A percentile compares a stretch with the other conserved stretches of the same genome.
phyloP scores from a whole-genome alignment of 768 basidiomycete genomes.

The Lactifluus subvellereus region DNA sequence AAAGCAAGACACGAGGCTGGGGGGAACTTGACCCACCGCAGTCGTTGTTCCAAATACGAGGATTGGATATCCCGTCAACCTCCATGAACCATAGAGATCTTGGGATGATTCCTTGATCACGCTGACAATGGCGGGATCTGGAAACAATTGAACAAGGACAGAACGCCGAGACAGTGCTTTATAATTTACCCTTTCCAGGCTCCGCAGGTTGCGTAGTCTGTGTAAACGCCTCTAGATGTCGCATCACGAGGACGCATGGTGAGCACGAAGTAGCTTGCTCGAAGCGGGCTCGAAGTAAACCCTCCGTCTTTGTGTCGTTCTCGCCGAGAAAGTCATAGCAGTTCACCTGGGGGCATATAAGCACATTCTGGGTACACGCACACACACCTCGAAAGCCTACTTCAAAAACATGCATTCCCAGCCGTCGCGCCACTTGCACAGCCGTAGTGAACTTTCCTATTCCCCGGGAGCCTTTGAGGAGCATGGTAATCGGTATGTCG shows the following conservation, averaged over 20 bases:
- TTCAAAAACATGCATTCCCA: conserved; percentile 79
- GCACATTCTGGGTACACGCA: conserved; percentile 3
- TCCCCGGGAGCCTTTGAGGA: conserved; percentile 76
- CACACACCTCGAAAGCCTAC: conserved; percentile 34
- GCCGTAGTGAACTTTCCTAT: conserved; percentile 73
- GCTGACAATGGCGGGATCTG: conserved; percentile 56
- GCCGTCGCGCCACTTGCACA: conserved; percentile 45
- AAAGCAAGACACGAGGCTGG: conserved; percentile 61
- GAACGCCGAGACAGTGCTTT: neutral
- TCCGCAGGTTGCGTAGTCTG: conserved; percentile 61
- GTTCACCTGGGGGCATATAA: conserved; percentile 52
- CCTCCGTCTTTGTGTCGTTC: conserved; percentile 68
- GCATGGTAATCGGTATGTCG: conserved; percentile 59
- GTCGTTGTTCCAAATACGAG: conserved; percentile 70
- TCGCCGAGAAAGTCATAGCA: conserved; percentile 83
- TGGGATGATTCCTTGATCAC: conserved; percentile 59
- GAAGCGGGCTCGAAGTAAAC: conserved; percentile 60
- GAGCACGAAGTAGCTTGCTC: conserved; percentile 73
- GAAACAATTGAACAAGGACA: neutral
- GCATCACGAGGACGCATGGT: conserved; percentile 78
- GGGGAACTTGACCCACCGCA: conserved; percentile 58
- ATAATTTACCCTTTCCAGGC: conserved; percentile 52
- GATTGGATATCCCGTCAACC: conserved; percentile 60
- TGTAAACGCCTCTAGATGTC: conserved; percentile 74
- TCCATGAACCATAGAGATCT: conserved; percentile 51